phyloP scores from a whole-genome alignment of 2,329 filamentous ascomycete species.

The Aspergillus carbonarius region DNA sequence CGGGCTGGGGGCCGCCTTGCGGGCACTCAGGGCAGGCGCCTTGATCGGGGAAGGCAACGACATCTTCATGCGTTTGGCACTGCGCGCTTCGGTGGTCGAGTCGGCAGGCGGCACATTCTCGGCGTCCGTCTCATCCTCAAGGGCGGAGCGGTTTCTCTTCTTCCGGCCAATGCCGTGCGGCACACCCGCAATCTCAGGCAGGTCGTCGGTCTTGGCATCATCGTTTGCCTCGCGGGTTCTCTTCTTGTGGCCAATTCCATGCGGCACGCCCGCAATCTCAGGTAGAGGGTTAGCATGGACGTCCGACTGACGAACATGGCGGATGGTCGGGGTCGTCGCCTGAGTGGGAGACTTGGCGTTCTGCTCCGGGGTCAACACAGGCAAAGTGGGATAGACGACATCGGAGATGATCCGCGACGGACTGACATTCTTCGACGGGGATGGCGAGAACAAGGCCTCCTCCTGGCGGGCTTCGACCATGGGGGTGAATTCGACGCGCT shows the following conservation, averaged over 20 bases:
- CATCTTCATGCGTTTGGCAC: conserved; percentile 37
- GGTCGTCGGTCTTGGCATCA: conserved; percentile 15
- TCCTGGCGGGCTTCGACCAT: conserved; percentile 55
- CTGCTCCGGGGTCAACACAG: conserved; percentile 38
- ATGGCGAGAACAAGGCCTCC: conserved; percentile 36
- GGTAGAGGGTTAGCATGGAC: conserved; percentile 23
- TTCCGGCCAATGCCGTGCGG: conserved; percentile 43
- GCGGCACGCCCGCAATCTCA: conserved; percentile 36
- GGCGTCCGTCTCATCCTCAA: conserved; percentile 30
- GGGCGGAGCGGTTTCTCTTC: conserved; percentile 38
- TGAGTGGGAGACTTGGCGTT: conserved; percentile 15
- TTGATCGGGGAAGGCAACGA: conserved; percentile 25
- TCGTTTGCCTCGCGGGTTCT: conserved; percentile 27
- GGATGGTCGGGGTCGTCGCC: conserved; percentile 37
- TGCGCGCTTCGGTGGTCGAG: conserved; percentile 28
- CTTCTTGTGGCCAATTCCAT: conserved; percentile 41
- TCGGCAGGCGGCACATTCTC: conserved; percentile 35
- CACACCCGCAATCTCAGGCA: conserved; percentile 23
- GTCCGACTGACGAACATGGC: conserved; percentile 40
- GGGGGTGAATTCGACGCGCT: conserved; percentile 78
- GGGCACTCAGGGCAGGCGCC: neutral
- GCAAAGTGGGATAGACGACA: conserved; percentile 39
- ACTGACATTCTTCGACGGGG: conserved; percentile 38
- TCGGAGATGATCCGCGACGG: conserved; percentile 27
- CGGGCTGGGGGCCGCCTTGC: neutral